Evolutionary conservation across 176 grass and related monocot genomes (phyloP), one percentile per base, ranked within the genome.

Genomic region (Lolium rigidum): DNA sequence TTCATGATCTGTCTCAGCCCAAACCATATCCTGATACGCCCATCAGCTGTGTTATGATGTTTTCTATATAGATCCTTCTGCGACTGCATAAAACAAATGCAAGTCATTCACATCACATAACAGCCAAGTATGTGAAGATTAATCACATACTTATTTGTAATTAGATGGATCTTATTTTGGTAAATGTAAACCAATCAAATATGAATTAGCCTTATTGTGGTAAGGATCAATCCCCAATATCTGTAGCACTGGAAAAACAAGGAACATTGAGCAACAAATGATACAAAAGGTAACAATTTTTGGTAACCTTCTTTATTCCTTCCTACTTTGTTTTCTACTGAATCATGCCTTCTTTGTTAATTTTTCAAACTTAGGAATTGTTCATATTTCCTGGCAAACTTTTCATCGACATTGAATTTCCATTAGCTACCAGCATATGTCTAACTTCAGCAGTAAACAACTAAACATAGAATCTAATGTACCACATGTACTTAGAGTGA

Each of bases 1-100:
- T 98, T 98, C 95, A 98, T 95, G 75, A 98, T 95, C 86, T 98
- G 95, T 74, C 95, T 95, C 80, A 98, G 80, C 38, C 95, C 95
- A 87, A 98, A 98, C 95, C 95, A 98, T 86, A 98, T 89, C 87
- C 89, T 93, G 38, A 98, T 98, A 46, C 91, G 86, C 11, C 93
- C 95, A 83, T 98, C 83, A 43, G 93, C 93, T 90, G 93, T 95
- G 71, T 95, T 90, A 80, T 95, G 88, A 93, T 95, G 90, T 68
- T 94, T 95, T 56, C 87, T 71, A 61, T 92, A 95, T 37, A 98
- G 78, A 84, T 98, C 89, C 74, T 89, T 98, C 87, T 98, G 91
- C 49, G 86, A 90, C 93, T 98, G 85, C 60, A 90, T 2, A 25
- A 86, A 70, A 38, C 0, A 61, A 88, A 80, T 20, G 26, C 4